Percentiles rank a stretch among this genome's conserved stretches.
Evolutionary conservation across 192 early-diverging fungal genomes (phyloP).

Genomic region (Globomyces pollinis-pini): DNA sequence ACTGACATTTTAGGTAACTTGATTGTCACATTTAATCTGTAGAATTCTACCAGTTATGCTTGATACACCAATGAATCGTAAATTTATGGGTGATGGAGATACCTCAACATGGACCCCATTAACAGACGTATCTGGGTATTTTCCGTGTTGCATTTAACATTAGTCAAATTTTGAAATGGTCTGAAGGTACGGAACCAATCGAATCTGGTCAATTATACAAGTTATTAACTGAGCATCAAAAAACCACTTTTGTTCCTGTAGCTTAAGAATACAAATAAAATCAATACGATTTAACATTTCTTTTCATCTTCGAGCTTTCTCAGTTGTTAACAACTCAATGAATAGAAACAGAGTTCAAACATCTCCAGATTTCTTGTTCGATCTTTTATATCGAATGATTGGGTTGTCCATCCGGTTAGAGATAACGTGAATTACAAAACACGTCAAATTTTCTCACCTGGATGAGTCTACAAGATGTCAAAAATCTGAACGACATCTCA

Average conservation of each 20-base stretch:
- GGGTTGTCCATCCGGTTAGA: too few species aligned
- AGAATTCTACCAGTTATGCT: slow-evolving; percentile 54
- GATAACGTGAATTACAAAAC: too few species aligned
- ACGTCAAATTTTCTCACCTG: too few species aligned
- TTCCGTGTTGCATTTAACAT: not conserved
- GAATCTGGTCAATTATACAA: slow-evolving; percentile 1
- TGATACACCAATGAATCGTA: slow-evolving; percentile 87
- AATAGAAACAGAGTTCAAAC: too few species aligned
- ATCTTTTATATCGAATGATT: too few species aligned
- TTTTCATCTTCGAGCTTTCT: too few species aligned
- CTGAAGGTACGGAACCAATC: slow-evolving; percentile 3
- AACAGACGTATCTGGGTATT: slow-evolving; percentile 55
- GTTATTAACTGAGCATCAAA: slow-evolving; percentile 1
- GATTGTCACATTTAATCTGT: slow-evolving; percentile 8
- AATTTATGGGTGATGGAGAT: slow-evolving; percentile 78
- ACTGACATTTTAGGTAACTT: slow-evolving; percentile 19
- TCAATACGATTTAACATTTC: too few species aligned
- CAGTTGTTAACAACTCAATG: too few species aligned
- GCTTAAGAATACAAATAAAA: not conserved
- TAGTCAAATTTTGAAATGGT: not conserved
- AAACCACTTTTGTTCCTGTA: not conserved
- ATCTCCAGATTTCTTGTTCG: too few species aligned
- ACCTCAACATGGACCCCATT: slow-evolving; percentile 80
- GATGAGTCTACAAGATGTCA: too few species aligned
- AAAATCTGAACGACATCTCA: too few species aligned